phyloP scores from a whole-genome alignment of 2,329 filamentous ascomycete genomes.

The Colletotrichum tropicicola region DNA sequence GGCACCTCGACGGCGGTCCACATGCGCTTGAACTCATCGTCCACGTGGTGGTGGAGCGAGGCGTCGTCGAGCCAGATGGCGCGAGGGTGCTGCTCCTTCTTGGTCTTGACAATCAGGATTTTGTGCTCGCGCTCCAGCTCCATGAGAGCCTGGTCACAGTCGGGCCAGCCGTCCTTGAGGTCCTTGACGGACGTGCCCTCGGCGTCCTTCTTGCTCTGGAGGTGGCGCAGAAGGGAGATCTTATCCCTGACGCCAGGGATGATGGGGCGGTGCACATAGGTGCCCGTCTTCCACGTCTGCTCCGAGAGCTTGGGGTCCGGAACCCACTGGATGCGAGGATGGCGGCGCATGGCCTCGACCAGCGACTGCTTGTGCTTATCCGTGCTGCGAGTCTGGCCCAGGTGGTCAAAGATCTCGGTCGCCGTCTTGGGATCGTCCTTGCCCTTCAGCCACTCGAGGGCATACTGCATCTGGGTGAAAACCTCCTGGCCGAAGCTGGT shows the following conservation, averaged over 20 bases:
- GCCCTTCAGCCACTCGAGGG: conserved; percentile 82
- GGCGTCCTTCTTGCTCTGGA: conserved; percentile 84
- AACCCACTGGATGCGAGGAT: conserved; percentile 66
- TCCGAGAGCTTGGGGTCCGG: conserved; percentile 68
- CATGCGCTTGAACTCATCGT: conserved; percentile 82
- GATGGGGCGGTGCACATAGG: conserved; percentile 84
- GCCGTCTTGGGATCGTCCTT: conserved; percentile 76
- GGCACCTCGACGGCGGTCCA: conserved; percentile 87
- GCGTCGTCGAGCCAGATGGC: conserved; percentile 92
- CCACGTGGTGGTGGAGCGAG: conserved; percentile 77
- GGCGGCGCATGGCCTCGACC: conserved; percentile 72
- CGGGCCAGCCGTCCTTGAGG: conserved; percentile 94
- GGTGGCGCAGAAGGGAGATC: conserved; percentile 79
- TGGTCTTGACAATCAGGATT: conserved; percentile 86
- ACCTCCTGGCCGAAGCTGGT: conserved; percentile 82
- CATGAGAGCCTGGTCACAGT: conserved; percentile 81
- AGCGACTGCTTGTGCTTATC: conserved; percentile 72
- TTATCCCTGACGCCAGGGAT: conserved; percentile 82
- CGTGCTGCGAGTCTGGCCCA: conserved; percentile 73
- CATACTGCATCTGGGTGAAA: conserved; percentile 88
- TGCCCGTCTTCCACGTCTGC: conserved; percentile 73
- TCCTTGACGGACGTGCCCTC: conserved; percentile 87
- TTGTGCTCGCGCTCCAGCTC: conserved; percentile 81
- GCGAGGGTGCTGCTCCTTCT: conserved; percentile 88
- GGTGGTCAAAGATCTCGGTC: conserved; percentile 80